Evolutionary conservation across 768 basidiomycete genomes (phyloP).

Genomic region (Lenzites betulinus): DNA sequence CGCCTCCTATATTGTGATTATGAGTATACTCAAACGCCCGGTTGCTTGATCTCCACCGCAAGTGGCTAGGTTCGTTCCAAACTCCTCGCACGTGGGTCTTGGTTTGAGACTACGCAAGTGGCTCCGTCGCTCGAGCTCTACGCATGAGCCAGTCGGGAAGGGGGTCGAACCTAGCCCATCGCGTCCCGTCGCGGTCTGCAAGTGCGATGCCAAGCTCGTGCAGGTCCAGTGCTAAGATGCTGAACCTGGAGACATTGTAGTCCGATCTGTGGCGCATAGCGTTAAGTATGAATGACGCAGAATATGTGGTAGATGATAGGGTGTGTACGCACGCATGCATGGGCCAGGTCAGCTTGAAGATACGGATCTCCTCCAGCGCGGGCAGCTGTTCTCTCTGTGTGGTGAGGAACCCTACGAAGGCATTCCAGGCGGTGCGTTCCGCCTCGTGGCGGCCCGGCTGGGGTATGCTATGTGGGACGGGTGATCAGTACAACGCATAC

Average conservation of each 20-base stretch:
- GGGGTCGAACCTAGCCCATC: neutral
- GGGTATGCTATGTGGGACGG: neutral
- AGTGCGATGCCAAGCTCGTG: conserved; percentile 1
- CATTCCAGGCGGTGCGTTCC: neutral
- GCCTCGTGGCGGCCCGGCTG: neutral
- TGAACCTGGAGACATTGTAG: neutral
- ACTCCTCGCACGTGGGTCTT: neutral
- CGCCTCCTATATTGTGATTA: too few species aligned
- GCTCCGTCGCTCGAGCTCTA: neutral
- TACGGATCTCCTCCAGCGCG: neutral
- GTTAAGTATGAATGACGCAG: too few species aligned
- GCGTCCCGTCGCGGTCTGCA: conserved; percentile 1
- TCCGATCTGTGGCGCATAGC: neutral
- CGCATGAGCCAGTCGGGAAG: neutral
- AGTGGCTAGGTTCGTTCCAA: too few species aligned
- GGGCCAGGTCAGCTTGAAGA: neutral
- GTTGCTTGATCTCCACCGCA: too few species aligned
- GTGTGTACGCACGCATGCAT: neutral
- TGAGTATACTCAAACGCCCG: too few species aligned
- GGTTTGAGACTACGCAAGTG: too few species aligned
- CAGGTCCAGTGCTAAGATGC: neutral
- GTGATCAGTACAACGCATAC: neutral
- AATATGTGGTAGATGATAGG: neutral
- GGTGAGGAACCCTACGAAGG: neutral
- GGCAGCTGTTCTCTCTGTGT: conserved; percentile 1